phyloP scores from a whole-genome alignment of 1,284 basidiomycete genomes.

The Heterobasidion parviporum region DNA sequence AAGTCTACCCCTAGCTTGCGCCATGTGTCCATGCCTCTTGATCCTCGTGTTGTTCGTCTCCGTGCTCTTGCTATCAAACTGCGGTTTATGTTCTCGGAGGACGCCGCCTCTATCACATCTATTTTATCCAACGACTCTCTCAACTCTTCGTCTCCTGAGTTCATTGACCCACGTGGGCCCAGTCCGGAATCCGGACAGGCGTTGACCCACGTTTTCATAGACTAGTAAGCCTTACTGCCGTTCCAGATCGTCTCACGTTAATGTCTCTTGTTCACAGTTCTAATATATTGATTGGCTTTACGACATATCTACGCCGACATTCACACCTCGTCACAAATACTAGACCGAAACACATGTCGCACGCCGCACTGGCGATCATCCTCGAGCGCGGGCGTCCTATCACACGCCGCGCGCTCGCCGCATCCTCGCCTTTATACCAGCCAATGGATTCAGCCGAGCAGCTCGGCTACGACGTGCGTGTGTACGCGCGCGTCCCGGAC shows the following conservation, averaged over 20 bases:
- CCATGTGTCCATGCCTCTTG: constrained; percentile 31
- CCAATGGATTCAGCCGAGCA: constrained; percentile 68
- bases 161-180: constrained; percentile 46
- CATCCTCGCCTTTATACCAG: constrained; percentile 77
- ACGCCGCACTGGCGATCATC: constrained; percentile 61
- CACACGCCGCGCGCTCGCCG: constrained; percentile 64
- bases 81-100: constrained; percentile 47
- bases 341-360: constrained; percentile 45
- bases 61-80: constrained; percentile 48
- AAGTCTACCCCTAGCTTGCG: constrained; percentile 33
- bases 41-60: constrained; percentile 42
- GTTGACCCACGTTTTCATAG: constrained; percentile 77
- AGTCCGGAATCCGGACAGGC: constrained; percentile 41
- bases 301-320: constrained; percentile 54
- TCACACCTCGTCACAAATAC: constrained; percentile 24
- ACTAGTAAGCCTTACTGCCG: constrained; percentile 48
- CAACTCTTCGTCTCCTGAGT: constrained; percentile 24
- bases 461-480: constrained; percentile 73
- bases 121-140: constrained; percentile 35
- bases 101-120: constrained; percentile 21
- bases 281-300: constrained; percentile 75
- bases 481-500: constrained; percentile 75
- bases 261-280: constrained; percentile 38
- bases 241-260: not conserved
- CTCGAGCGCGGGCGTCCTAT: constrained; percentile 67